These are phyloP conservation scores for Lojkania enalia DNA, from an alignment of 2,329 filamentous ascomycete genomes.

Conservation along the genomic window DNA sequence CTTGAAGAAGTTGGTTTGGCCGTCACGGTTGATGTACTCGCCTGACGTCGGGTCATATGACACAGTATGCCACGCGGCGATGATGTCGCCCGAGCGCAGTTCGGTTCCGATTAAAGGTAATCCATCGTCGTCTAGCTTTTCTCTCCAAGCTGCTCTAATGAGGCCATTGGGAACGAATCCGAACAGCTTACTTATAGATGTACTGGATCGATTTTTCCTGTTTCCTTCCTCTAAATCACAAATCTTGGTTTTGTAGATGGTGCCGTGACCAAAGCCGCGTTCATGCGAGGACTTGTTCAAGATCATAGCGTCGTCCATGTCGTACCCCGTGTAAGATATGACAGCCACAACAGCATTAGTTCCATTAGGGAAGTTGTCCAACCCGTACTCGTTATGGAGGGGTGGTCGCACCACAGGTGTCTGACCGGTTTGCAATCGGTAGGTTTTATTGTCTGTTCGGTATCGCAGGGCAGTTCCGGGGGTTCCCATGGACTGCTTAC, in stretches of 20 bases:
- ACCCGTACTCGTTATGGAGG: slow-evolving; percentile 91
- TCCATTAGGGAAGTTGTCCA: slow-evolving; percentile 98
- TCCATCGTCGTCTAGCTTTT: slow-evolving; percentile 82
- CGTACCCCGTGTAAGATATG: slow-evolving; percentile 97
- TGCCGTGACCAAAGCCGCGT: slow-evolving; percentile 91
- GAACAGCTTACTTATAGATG: slow-evolving; percentile 78
- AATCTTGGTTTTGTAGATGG: slow-evolving; percentile 97
- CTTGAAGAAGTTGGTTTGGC: slow-evolving; percentile 82
- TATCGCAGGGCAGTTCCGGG: slow-evolving; percentile 82
- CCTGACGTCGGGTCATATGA: slow-evolving; percentile 72
- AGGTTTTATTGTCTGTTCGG: slow-evolving; percentile 96
- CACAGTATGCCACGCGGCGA: slow-evolving; percentile 90
- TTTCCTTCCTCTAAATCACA: slow-evolving; percentile 80
- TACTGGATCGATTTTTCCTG: slow-evolving; percentile 65
- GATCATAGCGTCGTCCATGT: slow-evolving; percentile 99
- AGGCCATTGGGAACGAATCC: slow-evolving; percentile 82
- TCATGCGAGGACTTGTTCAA: slow-evolving; percentile 97
- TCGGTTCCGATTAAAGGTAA: slow-evolving; percentile 78
- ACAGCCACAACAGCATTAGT: slow-evolving; percentile 95
- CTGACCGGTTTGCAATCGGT: slow-evolving; percentile 91
- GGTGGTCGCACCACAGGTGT: slow-evolving; percentile 91
- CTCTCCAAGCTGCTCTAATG: slow-evolving; percentile 70
- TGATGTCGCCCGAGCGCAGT: slow-evolving; percentile 77
- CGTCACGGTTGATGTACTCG: slow-evolving; percentile 82
- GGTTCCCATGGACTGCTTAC: slow-evolving; percentile 98